Evolutionary conservation across 2,329 filamentous ascomycete genomes (phyloP).

Genomic region (Sarocladiaceae sp.): DNA sequence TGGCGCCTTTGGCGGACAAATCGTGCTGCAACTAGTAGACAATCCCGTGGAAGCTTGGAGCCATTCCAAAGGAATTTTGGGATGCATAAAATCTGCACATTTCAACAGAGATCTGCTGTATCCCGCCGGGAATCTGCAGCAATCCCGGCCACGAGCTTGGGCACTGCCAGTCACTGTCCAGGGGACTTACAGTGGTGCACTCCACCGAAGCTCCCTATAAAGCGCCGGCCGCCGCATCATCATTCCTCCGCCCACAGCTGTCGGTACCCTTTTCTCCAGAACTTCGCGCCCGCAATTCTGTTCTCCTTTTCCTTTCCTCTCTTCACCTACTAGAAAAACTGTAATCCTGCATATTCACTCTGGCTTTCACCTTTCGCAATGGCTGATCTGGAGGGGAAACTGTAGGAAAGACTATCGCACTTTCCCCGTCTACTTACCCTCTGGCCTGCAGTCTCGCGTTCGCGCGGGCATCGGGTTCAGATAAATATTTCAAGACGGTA

Average conservation of each 20-base stretch:
- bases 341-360: slow-evolving; percentile 66
- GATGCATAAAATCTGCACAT: too few species aligned
- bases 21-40: too few species aligned
- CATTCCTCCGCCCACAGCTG: slow-evolving; percentile 7
- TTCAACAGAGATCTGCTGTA: too few species aligned
- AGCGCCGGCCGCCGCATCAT: slow-evolving; percentile 8
- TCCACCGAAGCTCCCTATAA: neutral
- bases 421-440: slow-evolving; percentile 45
- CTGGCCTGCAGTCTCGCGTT: slow-evolving; percentile 32
- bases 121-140: too few species aligned
- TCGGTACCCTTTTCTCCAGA: slow-evolving; percentile 8
- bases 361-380: slow-evolving; percentile 48
- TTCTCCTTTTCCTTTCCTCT: slow-evolving; percentile 23
- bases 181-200: neutral
- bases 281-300: slow-evolving; percentile 10
- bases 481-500: slow-evolving; percentile 14
- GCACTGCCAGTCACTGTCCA: too few species aligned
- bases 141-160: too few species aligned
- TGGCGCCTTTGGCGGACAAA: slow-evolving; percentile 3
- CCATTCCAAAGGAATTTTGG: too few species aligned
- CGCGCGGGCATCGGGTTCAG: slow-evolving; percentile 13
- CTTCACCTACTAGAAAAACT: slow-evolving; percentile 40
- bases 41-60: too few species aligned
- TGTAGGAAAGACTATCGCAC: slow-evolving; percentile 57
- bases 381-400: slow-evolving; percentile 65